A percentile compares a stretch with the other conserved stretches of the same genome.
Conservation (phyloP, 495 filamentous ascomycete genomes). For the Penicillium manginii region DNA sequence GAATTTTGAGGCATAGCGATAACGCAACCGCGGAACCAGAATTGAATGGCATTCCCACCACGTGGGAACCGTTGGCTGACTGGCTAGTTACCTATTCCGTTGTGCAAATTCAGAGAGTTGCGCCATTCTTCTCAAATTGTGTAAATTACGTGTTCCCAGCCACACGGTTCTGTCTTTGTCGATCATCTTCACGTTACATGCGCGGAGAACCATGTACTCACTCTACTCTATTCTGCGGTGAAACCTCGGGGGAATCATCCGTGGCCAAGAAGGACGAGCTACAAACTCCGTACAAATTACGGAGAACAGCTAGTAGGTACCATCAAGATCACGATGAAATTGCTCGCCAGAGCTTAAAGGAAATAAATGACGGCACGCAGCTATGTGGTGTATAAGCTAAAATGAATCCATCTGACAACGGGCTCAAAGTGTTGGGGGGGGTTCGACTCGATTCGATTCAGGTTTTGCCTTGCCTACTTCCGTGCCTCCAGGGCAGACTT, state of each 20-base stretch:
- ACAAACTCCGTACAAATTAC: too few relatives aligned
- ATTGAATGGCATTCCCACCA: too few relatives aligned
- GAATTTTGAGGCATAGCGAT: too few relatives aligned
- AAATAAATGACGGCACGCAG: background rate
- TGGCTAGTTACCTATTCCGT: too few relatives aligned
- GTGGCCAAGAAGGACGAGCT: background rate
- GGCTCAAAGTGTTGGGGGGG: too few relatives aligned
- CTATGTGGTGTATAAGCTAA: too few relatives aligned
- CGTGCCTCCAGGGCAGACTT: slow-evolving; percentile 45
- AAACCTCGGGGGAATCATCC: background rate
- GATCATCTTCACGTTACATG: background rate
- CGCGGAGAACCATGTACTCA: background rate
- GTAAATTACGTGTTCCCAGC: background rate
- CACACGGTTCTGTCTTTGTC: background rate
- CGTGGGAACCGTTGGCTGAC: too few relatives aligned
- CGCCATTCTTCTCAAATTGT: too few relatives aligned
- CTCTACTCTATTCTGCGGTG: background rate
- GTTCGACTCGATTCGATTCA: too few relatives aligned
- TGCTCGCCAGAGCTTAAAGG: background rate
- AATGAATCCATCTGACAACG: too few relatives aligned
- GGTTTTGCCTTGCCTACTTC: slow-evolving; percentile 29
- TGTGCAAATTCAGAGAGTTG: too few relatives aligned
- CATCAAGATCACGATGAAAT: background rate
- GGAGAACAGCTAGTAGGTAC: background rate
- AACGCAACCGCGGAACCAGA: too few relatives aligned